Conservation (phyloP, 768 basidiomycete species). For the Amanita phalloides region DNA sequence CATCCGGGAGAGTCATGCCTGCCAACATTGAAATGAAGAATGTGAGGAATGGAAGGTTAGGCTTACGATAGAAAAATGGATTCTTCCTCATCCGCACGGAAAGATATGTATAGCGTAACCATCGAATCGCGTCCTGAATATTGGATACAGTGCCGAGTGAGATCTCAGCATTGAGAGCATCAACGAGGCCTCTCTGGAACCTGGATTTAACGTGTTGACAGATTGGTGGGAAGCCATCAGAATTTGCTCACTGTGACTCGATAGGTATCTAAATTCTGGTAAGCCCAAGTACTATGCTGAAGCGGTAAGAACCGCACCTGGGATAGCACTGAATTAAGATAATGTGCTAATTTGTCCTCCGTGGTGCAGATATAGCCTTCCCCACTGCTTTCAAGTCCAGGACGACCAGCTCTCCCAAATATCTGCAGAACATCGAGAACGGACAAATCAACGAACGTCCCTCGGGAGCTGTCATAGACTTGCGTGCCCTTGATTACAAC, state of each 20-base stretch:
- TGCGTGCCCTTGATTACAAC: conserved; percentile 98
- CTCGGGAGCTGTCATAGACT: conserved; percentile 85
- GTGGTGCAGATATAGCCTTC: conserved; percentile 97
- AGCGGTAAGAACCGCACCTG: conserved; percentile 41
- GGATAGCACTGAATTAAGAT: conserved; percentile 78
- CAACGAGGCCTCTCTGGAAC: conserved; percentile 78
- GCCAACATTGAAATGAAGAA: conserved; percentile 5
- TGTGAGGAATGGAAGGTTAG: not conserved
- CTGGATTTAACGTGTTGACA: conserved; percentile 19
- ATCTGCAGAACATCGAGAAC: conserved; percentile 95
- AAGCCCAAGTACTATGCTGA: not conserved
- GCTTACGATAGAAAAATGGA: conserved; percentile 73
- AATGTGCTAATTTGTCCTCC: conserved; percentile 85
- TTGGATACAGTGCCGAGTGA: conserved; percentile 89
- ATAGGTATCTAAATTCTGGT: conserved; percentile 64
- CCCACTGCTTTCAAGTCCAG: conserved; percentile 82
- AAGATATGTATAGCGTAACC: conserved; percentile 96
- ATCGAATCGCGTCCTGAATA: conserved; percentile 76
- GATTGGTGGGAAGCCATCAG: not conserved
- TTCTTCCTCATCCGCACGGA: conserved; percentile 93
- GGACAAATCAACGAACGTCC: conserved; percentile 85
- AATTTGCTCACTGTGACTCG: conserved; percentile 71
- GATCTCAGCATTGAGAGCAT: conserved; percentile 92
- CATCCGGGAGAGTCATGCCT: conserved; percentile 68
- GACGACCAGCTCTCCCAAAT: conserved; percentile 91